phyloP scores from a whole-genome alignment of 768 basidiomycete species.

The Clitopilus passeckerianus region DNA sequence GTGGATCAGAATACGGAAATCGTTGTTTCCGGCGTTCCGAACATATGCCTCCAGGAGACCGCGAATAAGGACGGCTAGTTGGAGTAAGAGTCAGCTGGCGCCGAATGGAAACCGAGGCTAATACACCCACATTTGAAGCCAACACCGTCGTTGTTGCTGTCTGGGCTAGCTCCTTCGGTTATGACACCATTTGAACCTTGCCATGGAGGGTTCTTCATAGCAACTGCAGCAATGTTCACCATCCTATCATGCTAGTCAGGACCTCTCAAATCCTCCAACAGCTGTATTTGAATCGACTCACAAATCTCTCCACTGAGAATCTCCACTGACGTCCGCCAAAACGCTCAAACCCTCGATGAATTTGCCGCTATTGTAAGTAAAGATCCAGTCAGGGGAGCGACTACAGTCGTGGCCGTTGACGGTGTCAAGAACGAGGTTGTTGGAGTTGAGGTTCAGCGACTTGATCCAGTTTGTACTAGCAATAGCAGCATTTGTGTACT shows the following conservation, averaged over 20 bases:
- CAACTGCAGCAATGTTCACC: constrained; percentile 30
- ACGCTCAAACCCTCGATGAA: constrained; percentile 47
- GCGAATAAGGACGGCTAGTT: constrained; percentile 38
- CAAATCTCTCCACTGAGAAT: constrained; percentile 35
- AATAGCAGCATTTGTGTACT: constrained; percentile 42
- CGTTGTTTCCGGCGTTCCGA: constrained; percentile 28
- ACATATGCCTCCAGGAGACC: constrained; percentile 41
- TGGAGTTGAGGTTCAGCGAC: constrained; percentile 35
- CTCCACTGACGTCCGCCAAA: constrained; percentile 34
- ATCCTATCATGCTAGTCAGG: constrained; percentile 18
- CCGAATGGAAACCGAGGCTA: background rate
- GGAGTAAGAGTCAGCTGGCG: background rate
- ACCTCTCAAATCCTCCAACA: constrained; percentile 7
- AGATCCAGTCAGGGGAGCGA: constrained; percentile 41
- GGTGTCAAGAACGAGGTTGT: constrained; percentile 41
- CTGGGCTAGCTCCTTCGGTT: constrained; percentile 41
- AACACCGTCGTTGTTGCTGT: constrained; percentile 37
- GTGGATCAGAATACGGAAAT: constrained; percentile 34
- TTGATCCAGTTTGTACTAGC: constrained; percentile 44
- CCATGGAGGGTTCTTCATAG: constrained; percentile 41
- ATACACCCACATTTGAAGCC: constrained; percentile 43
- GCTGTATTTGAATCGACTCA: constrained; percentile 15
- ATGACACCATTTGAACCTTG: constrained; percentile 45
- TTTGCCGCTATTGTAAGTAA: constrained; percentile 54
- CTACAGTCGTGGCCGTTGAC: constrained; percentile 42